Evolutionary conservation across 2,329 filamentous ascomycete genomes (phyloP).

Genomic region (Chalaropsis thielavioides): DNA sequence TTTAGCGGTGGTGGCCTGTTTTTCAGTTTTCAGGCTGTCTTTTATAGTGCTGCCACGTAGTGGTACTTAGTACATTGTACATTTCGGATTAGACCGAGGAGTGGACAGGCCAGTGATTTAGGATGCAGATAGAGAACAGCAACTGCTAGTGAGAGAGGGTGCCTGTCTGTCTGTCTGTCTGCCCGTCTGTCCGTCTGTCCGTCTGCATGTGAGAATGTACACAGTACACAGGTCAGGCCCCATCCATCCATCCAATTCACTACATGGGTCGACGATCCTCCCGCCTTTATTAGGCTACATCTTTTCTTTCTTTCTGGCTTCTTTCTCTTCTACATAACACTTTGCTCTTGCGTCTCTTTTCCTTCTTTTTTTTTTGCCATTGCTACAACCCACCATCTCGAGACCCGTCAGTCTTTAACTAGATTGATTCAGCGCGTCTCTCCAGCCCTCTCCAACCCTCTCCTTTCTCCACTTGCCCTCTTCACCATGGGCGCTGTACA

Average conservation of each 20-base stretch:
- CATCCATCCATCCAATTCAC: background rate
- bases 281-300: slow-evolving; percentile 6
- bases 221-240: background rate
- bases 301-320: slow-evolving; percentile 7
- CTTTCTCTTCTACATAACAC: background rate
- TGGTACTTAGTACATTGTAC: background rate
- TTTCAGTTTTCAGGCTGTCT: background rate
- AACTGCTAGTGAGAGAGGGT: no score
- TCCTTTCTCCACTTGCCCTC: background rate
- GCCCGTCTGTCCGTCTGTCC: no score
- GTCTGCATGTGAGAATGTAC: background rate
- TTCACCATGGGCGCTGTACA: background rate
- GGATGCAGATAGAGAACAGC: background rate
- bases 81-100: background rate
- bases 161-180: no score
- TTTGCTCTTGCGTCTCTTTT: background rate
- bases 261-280: slow-evolving; percentile 6
- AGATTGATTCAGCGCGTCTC: background rate
- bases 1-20: background rate
- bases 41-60: background rate
- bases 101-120: background rate
- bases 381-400: background rate
- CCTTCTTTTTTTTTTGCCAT: background rate
- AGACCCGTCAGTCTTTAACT: background rate
- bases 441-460: background rate